These are phyloP conservation scores for Hypoxylon rickii DNA, from an alignment of 495 filamentous ascomycete species.

Conservation along the genomic window DNA sequence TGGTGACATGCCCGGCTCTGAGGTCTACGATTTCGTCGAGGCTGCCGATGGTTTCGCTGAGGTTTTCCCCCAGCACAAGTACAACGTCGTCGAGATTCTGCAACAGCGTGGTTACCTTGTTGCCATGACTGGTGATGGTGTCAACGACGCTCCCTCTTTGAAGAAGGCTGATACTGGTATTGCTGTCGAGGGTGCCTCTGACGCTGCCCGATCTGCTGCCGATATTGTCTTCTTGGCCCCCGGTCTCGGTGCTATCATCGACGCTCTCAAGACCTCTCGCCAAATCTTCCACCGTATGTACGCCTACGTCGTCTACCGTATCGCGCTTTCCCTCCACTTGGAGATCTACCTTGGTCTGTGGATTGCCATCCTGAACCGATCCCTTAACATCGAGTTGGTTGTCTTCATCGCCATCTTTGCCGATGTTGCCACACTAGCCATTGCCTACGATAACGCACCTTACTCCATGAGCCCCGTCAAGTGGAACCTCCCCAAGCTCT, in stretches of 20 bases:
- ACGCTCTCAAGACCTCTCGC: conserved; percentile 89
- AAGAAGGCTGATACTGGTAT: conserved; percentile 97
- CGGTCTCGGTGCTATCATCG: conserved; percentile 89
- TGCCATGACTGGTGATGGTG: conserved; percentile 98
- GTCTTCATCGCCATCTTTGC: conserved; percentile 96
- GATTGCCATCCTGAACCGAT: conserved; percentile 85
- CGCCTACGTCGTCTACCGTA: conserved; percentile 94
- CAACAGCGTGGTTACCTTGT: conserved; percentile 96
- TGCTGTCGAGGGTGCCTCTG: conserved; percentile 90
- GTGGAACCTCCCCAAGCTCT: conserved; percentile 91
- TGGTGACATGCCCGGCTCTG: conserved; percentile 88
- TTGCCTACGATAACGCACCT: conserved; percentile 92
- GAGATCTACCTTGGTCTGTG: conserved; percentile 88
- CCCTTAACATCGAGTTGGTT: conserved; percentile 80
- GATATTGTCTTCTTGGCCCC: conserved; percentile 94
- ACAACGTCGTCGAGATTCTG: conserved; percentile 94
- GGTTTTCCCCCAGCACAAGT: conserved; percentile 98
- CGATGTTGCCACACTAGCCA: conserved; percentile 89
- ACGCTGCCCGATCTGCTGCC: conserved; percentile 88
- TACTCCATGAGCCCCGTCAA: conserved; percentile 86
- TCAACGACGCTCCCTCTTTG: conserved; percentile 94
- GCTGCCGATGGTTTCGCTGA: conserved; percentile 94
- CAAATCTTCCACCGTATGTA: conserved; percentile 99
- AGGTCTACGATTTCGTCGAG: conserved; percentile 93
- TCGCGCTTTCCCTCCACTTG: conserved; percentile 87